These are phyloP conservation scores for Cylindrotheca fusiformis DNA, from an alignment of 108 stramenopile genomes.

Conservation along the genomic window DNA sequence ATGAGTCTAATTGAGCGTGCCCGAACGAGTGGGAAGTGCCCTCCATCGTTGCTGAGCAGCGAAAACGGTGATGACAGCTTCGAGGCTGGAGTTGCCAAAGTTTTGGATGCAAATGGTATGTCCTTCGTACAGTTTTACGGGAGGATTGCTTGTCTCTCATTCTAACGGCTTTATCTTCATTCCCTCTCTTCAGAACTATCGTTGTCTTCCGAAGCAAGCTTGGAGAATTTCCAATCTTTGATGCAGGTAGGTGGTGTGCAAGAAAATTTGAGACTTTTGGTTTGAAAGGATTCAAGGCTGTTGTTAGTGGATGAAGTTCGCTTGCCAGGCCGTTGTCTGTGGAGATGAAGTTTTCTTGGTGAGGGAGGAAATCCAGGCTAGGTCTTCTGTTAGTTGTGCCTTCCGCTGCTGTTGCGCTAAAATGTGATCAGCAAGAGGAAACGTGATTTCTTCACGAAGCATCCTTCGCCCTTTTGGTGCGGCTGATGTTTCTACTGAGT, in stretches of 20 bases:
- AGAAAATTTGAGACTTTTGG: too few relatives aligned
- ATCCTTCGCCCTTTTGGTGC: too few relatives aligned
- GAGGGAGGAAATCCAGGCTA: too few relatives aligned
- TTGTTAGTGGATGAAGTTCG: too few relatives aligned
- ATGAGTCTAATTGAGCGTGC: slow-evolving; percentile 37
- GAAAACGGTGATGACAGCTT: slow-evolving; percentile 21
- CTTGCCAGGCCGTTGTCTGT: too few relatives aligned
- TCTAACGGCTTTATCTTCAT: slow-evolving; percentile 3
- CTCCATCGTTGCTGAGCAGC: slow-evolving; percentile 40
- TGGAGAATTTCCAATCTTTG: slow-evolving; percentile 27
- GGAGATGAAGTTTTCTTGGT: too few relatives aligned
- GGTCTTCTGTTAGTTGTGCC: too few relatives aligned
- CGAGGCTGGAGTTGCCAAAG: slow-evolving; percentile 19
- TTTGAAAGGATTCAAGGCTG: too few relatives aligned
- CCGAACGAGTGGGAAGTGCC: slow-evolving; percentile 43
- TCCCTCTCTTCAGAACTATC: slow-evolving; percentile 9
- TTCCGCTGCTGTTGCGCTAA: too few relatives aligned
- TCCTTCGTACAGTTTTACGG: background rate
- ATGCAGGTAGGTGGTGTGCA: slow-evolving; percentile 49
- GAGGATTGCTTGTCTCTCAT: background rate
- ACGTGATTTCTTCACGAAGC: too few relatives aligned
- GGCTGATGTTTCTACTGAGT: too few relatives aligned
- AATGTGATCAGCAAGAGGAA: too few relatives aligned
- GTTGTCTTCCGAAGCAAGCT: slow-evolving; percentile 12
- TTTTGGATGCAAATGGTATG: slow-evolving; percentile 43